A percentile compares a stretch with the other conserved stretches of the same genome.
Conservation (phyloP, 768 basidiomycete genomes). For the Lentinula detonsa region DNA sequence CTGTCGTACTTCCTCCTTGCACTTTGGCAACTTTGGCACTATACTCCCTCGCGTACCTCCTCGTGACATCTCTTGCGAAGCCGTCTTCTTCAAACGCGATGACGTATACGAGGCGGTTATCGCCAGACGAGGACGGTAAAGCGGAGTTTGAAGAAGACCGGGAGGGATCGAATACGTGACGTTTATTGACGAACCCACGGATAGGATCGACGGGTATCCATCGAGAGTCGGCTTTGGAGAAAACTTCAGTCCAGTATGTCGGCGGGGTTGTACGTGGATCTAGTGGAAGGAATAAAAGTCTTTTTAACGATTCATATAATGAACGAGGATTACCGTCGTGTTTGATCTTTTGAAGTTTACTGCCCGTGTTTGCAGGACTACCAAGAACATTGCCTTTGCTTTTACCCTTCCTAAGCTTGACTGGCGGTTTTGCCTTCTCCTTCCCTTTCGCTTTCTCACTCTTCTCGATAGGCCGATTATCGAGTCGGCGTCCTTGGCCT, state of each 20-base stretch:
- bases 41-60: conserved; percentile 80
- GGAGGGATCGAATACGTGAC: conserved; percentile 71
- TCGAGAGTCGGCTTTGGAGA: conserved; percentile 82
- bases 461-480: conserved; percentile 28
- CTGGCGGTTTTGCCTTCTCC: conserved; percentile 46
- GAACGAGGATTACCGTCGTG: not conserved
- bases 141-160: conserved; percentile 10
- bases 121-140: conserved; percentile 17
- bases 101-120: conserved; percentile 91
- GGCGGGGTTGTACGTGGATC: conserved; percentile 69
- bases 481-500: conserved; percentile 35
- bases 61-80: conserved; percentile 85
- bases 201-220: conserved; percentile 95
- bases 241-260: conserved; percentile 96
- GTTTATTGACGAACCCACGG: conserved; percentile 73
- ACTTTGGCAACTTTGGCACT: conserved; percentile 74
- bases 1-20: conserved; percentile 50
- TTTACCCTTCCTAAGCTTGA: conserved; percentile 54
- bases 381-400: conserved; percentile 41
- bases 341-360: conserved; percentile 3
- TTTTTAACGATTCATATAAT: not conserved
- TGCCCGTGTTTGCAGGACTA: conserved; percentile 10
- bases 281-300: conserved; percentile 17
- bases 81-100: conserved; percentile 94
- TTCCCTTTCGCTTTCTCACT: conserved; percentile 53